Percentiles rank a stretch among this genome's conserved stretches.
Evolutionary conservation across 805 yeast genomes (phyloP).

Genomic region (Teunomyces stri): DNA sequence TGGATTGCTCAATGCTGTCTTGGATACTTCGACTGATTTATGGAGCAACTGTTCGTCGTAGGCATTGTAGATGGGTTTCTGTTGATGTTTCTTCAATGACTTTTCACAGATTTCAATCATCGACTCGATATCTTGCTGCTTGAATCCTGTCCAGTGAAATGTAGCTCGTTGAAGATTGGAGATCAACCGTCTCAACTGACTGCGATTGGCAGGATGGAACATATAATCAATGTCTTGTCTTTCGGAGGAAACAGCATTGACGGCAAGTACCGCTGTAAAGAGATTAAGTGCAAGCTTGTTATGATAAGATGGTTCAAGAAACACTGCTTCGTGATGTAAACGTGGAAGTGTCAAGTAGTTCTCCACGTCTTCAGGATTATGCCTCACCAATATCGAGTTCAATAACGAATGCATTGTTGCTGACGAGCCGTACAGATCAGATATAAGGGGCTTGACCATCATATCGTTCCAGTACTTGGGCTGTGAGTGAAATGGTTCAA

Average conservation of each 20-base stretch:
- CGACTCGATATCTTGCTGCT: constrained; percentile 54
- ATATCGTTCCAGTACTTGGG: constrained; percentile 46
- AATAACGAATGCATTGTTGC: constrained; percentile 42
- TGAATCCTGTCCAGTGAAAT: constrained; percentile 74
- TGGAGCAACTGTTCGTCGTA: constrained; percentile 42
- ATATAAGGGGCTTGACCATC: constrained; percentile 49
- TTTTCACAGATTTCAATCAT: constrained; percentile 48
- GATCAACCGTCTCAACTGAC: constrained; percentile 53
- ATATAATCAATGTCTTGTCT: constrained; percentile 64
- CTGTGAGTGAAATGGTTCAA: constrained; percentile 56
- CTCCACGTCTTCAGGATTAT: constrained; percentile 52
- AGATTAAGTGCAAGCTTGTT: constrained; percentile 61
- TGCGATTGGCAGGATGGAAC: constrained; percentile 61
- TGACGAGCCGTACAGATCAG: constrained; percentile 38
- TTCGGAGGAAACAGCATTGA: constrained; percentile 73
- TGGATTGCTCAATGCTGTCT: constrained; percentile 48
- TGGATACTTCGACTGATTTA: constrained; percentile 45
- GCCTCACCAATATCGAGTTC: constrained; percentile 53
- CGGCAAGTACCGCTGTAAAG: constrained; percentile 65
- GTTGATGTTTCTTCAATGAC: constrained; percentile 38
- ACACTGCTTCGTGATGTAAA: constrained; percentile 55
- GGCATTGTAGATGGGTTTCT: constrained; percentile 24
- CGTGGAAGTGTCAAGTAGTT: constrained; percentile 56
- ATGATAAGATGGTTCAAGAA: constrained; percentile 59
- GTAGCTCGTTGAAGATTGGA: constrained; percentile 65